A percentile compares a stretch with the other conserved stretches of the same genome.
These are phyloP conservation scores for Euphorbia pulcherrima DNA, from an alignment of 345 rosid species.

Conservation along the genomic window DNA sequence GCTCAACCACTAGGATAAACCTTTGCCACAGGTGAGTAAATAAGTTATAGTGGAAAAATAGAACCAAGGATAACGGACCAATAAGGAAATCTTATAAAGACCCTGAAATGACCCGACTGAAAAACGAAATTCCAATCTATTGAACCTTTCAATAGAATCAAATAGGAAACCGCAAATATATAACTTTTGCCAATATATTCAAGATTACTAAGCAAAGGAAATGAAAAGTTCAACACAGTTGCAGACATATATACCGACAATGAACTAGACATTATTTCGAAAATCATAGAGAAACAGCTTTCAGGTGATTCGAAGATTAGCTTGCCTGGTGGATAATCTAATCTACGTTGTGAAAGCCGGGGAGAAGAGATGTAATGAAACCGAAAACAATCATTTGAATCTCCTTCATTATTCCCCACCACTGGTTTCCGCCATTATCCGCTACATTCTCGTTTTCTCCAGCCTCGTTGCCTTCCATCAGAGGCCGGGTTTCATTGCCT, in stretches of 20 bases:
- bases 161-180: no score
- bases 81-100: no score
- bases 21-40: no score
- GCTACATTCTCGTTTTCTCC: slow-evolving; percentile 54
- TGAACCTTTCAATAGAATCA: no score
- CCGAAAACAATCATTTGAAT: slow-evolving; percentile 96
- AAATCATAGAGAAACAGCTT: neutral
- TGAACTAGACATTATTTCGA: neutral
- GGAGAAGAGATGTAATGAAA: slow-evolving; percentile 91
- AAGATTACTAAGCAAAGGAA: neutral
- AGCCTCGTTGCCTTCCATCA: slow-evolving; percentile 44
- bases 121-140: no score
- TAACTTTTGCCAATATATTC: no score
- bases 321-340: slow-evolving; percentile 25
- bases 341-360: slow-evolving; percentile 92
- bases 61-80: no score
- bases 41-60: no score
- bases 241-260: neutral
- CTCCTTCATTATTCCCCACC: slow-evolving; percentile 98
- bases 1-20: no score
- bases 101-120: no score
- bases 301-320: neutral
- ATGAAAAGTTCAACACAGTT: neutral
- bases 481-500: slow-evolving; percentile 55
- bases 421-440: slow-evolving; percentile 45